These are phyloP conservation scores for Trametes coccinea DNA, from an alignment of 768 basidiomycete species.

Conservation along the genomic window DNA sequence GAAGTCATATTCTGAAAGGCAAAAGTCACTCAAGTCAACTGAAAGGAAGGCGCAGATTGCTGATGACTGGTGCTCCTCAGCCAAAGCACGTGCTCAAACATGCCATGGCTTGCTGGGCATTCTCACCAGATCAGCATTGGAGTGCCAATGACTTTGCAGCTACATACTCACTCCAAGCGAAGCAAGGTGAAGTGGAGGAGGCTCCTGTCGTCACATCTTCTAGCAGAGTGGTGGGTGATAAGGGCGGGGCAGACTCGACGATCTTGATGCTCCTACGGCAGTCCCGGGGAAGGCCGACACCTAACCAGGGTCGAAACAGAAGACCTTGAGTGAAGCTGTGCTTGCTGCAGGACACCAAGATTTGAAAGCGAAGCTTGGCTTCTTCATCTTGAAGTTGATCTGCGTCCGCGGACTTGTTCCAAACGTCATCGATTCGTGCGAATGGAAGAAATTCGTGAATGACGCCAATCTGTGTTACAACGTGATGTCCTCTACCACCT, in stretches of 20 bases:
- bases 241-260: too few species aligned
- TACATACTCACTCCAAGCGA: neutral
- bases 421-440: neutral
- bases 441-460: neutral
- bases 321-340: neutral
- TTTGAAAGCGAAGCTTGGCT: neutral
- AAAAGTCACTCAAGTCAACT: too few species aligned
- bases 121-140: neutral
- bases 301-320: too few species aligned
- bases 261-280: too few species aligned
- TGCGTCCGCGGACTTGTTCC: constrained; percentile 1
- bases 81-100: neutral
- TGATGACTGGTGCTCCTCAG: neutral
- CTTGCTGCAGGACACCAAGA: neutral
- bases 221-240: too few species aligned
- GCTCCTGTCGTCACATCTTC: too few species aligned
- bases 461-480: neutral
- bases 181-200: neutral
- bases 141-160: neutral
- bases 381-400: neutral
- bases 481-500: neutral
- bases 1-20: too few species aligned
- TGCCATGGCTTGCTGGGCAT: neutral
- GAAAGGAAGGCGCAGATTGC: too few species aligned
- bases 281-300: too few species aligned